These are phyloP conservation scores for Phallus indusiatus DNA, from an alignment of 768 basidiomycete species.

Conservation along the genomic window DNA sequence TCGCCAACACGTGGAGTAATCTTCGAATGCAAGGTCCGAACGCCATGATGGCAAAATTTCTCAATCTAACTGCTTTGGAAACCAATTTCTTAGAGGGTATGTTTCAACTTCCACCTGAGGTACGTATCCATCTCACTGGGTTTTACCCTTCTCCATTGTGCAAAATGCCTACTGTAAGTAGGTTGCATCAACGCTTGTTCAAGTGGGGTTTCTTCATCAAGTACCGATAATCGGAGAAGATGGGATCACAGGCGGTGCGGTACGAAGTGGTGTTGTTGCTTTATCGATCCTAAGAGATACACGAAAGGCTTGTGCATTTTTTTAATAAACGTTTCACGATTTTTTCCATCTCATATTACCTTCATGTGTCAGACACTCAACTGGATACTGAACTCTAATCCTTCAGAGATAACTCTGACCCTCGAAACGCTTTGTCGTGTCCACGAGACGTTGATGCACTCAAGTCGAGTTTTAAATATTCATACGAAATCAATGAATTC, in stretches of 20 bases:
- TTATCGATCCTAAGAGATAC: background rate
- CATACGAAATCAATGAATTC: background rate
- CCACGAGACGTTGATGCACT: background rate
- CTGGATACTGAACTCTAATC: background rate
- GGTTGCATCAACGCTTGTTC: background rate
- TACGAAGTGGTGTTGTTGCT: background rate
- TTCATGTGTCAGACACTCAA: background rate
- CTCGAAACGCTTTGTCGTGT: background rate
- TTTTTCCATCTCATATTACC: background rate
- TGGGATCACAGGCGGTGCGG: background rate
- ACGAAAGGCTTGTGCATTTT: background rate
- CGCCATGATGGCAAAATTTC: background rate
- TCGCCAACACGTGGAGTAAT: background rate
- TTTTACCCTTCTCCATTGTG: background rate
- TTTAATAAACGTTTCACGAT: background rate
- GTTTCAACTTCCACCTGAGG: background rate
- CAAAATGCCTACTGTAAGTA: background rate
- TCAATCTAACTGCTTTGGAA: background rate
- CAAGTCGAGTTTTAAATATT: background rate
- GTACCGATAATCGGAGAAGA: background rate
- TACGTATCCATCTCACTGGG: background rate
- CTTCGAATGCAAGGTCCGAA: background rate
- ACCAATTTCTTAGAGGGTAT: background rate
- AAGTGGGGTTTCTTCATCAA: background rate
- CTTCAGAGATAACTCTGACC: background rate